These are phyloP conservation scores for Ogataea pini DNA, from an alignment of 805 yeast genomes.

Conservation along the genomic window DNA sequence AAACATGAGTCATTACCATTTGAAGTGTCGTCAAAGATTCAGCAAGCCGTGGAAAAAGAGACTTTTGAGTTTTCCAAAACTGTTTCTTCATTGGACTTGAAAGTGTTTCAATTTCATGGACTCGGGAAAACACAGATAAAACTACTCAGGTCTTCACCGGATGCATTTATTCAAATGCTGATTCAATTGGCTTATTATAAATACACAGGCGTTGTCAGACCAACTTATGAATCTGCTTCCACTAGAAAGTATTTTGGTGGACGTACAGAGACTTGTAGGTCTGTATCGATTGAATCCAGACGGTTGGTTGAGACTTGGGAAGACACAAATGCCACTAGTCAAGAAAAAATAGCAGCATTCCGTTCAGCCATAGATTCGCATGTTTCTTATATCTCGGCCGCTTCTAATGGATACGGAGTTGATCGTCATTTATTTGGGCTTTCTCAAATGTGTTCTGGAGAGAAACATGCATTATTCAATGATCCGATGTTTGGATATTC, in stretches of 20 bases:
- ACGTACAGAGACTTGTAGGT: constrained; percentile 90
- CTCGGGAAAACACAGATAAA: constrained; percentile 87
- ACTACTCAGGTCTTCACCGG: constrained; percentile 84
- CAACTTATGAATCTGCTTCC: constrained; percentile 95
- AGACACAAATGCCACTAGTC: constrained; percentile 47
- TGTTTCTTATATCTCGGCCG: constrained; percentile 68
- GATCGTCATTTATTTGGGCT: constrained; percentile 94
- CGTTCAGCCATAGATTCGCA: constrained; percentile 75
- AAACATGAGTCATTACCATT: constrained; percentile 37
- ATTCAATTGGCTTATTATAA: constrained; percentile 90
- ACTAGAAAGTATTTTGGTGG: constrained; percentile 88
- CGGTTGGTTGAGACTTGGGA: constrained; percentile 76
- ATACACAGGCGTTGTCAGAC: constrained; percentile 74
- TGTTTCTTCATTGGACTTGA: constrained; percentile 66
- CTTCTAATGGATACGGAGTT: constrained; percentile 84
- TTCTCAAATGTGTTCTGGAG: constrained; percentile 63
- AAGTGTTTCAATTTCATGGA: constrained; percentile 77
- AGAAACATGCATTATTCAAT: constrained; percentile 66
- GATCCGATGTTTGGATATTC: constrained; percentile 80
- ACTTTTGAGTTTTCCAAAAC: constrained; percentile 54
- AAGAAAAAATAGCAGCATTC: constrained; percentile 65
- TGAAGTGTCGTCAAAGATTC: constrained; percentile 55
- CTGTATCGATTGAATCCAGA: constrained; percentile 72
- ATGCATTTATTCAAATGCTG: constrained; percentile 87
- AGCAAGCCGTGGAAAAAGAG: constrained; percentile 56